A percentile compares a stretch with the other conserved stretches of the same genome.
These are phyloP conservation scores for Biscogniauxia marginata DNA, from an alignment of 2,329 filamentous ascomycete species.

Conservation along the genomic window DNA sequence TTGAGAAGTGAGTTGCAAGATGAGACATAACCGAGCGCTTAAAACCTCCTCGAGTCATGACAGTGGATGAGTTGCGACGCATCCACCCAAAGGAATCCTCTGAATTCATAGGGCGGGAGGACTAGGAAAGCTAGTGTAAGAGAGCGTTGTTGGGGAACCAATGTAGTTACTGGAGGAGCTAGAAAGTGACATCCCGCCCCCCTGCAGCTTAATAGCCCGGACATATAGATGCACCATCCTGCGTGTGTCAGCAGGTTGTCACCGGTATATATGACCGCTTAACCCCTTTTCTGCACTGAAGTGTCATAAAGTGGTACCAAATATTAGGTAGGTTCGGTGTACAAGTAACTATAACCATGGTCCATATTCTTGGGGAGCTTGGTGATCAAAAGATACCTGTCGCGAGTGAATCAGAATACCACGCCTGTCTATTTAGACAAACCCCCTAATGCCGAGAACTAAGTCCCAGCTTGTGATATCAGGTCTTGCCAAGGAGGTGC, in stretches of 20 bases:
- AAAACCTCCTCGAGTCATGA: not conserved
- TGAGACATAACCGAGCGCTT: not conserved
- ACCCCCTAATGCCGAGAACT: too few species aligned
- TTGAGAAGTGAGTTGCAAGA: not conserved
- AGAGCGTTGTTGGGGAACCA: not conserved
- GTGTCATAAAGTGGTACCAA: not conserved
- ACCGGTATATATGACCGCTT: not conserved
- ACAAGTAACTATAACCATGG: not conserved
- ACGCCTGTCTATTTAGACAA: too few species aligned
- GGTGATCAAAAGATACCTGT: not conserved
- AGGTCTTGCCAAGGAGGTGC: too few species aligned
- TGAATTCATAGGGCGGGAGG: not conserved
- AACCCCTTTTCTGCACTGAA: not conserved
- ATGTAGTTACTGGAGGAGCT: not conserved
- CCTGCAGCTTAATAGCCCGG: not conserved
- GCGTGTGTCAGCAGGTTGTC: not conserved
- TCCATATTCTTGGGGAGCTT: too few species aligned
- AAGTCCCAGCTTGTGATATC: too few species aligned
- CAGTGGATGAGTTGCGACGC: not conserved
- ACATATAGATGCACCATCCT: not conserved
- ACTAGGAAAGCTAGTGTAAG: not conserved
- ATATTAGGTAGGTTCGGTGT: not conserved
- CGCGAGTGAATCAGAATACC: too few species aligned
- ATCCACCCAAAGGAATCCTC: not conserved
- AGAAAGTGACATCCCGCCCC: not conserved